Evolutionary conservation across 2,329 filamentous ascomycete genomes (phyloP), one percentile per base, ranked within the genome.

Genomic region (Bisporella sp.): DNA sequence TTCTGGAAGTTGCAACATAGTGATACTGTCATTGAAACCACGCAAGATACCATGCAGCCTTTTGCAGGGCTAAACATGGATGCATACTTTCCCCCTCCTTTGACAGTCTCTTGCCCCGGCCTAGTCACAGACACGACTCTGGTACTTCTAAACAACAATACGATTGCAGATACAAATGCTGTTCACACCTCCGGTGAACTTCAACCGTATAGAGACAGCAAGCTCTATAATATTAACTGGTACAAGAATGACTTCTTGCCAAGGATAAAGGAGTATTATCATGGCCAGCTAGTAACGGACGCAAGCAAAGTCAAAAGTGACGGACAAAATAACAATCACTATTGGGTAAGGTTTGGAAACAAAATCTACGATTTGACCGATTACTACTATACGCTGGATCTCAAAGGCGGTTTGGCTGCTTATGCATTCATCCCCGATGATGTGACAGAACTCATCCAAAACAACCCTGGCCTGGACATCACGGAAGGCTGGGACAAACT

Each of bases 1-100:
- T 99, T 95, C 67, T 96, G 85, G 82, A 88, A 79, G 62, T 70
- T 79, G 28, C 81, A 95, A 51, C 93, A 99, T 71, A 92, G 89
- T 64, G 89, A 95, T 62, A 82, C 71, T 7, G 69, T 67, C 45
- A 81, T 79, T 47, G 73, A 84, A 51, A 85, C 82, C 0, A 77
- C 75, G 1, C 73, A 71, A 4, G 71, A 76, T 1, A 69, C 73
- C 6, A 97, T 99, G 93, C 63, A 81, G 56, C 82, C 81, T 1
- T 84, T 96, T 57, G 88, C 82, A 39, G 93, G 93, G 32, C 63
- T 81, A 59, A 83, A 91, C 59, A 71, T 99, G 58, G 87, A 93
- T 58, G 75, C 78, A n/a, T 96, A 96, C 68, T 96, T 99, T 62
- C 74, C 83, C 1, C 82, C 89, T 9, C 92, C 90, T 1, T 76